Conservation (phyloP, 2,329 filamentous ascomycete species). For the Pseudogymnoascus sp. region DNA sequence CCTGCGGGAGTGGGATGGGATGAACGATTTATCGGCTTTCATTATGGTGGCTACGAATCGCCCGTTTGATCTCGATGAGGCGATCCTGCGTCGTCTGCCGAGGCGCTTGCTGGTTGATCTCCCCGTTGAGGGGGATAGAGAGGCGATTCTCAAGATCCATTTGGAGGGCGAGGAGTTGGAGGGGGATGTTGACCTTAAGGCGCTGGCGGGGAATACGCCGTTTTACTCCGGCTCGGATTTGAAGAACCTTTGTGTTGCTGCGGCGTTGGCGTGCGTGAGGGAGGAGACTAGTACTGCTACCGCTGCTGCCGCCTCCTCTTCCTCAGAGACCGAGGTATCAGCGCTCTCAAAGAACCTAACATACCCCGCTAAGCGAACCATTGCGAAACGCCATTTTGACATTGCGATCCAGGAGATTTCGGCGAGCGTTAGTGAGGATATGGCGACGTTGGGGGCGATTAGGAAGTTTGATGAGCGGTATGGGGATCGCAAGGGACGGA, state of each 20-base stretch:
- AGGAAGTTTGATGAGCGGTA: constrained; percentile 95
- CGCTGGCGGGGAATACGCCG: constrained; percentile 59
- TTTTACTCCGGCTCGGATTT: constrained; percentile 78
- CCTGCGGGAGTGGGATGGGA: constrained; percentile 91
- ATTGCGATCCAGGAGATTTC: constrained; percentile 81
- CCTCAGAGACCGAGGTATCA: constrained; percentile 20
- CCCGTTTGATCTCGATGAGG: constrained; percentile 89
- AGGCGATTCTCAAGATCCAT: constrained; percentile 63
- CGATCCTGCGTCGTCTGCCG: constrained; percentile 68
- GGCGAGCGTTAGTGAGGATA: constrained; percentile 88
- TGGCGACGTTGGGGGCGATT: constrained; percentile 77
- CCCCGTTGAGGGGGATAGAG: constrained; percentile 57
- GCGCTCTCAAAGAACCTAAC: constrained; percentile 35
- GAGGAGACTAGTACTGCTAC: constrained; percentile 53
- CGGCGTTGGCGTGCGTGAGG: constrained; percentile 69
- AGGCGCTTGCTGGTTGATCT: constrained; percentile 67
- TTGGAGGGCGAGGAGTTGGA: constrained; percentile 61
- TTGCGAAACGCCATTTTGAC: constrained; percentile 69
- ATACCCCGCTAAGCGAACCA: constrained; percentile 61
- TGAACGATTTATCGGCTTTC: constrained; percentile 74
- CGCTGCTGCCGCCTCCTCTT: constrained; percentile 28
- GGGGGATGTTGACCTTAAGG: constrained; percentile 49
- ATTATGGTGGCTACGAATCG: constrained; percentile 98
- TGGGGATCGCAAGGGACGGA: constrained; percentile 67
- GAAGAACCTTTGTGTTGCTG: constrained; percentile 74